Conservation (phyloP, 2,329 filamentous ascomycete genomes). For the Rugonectria rugulosa region DNA sequence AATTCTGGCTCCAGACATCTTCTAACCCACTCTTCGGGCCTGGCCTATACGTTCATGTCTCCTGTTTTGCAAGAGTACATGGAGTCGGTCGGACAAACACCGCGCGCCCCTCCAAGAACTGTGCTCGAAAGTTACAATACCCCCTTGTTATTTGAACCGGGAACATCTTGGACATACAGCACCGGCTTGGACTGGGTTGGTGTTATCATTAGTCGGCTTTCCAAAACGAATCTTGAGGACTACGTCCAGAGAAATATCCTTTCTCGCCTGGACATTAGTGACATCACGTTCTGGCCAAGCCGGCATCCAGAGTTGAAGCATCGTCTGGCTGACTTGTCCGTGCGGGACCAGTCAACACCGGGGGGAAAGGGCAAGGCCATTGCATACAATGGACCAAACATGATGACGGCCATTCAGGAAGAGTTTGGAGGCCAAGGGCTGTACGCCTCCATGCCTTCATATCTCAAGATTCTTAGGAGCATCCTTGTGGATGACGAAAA, state of each 20-base stretch:
- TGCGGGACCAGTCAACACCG: neutral
- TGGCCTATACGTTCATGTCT: neutral
- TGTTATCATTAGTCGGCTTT: constrained; percentile 32
- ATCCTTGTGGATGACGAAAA: neutral
- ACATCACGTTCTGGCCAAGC: neutral
- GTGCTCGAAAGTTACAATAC: neutral
- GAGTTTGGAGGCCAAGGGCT: constrained; percentile 3
- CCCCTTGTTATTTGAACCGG: constrained; percentile 43
- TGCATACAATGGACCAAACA: neutral
- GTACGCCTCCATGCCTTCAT: neutral
- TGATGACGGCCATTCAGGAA: neutral
- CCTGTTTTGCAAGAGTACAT: neutral
- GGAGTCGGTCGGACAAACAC: neutral
- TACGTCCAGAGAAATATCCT: constrained; percentile 21
- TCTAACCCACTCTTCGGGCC: neutral
- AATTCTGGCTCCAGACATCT: neutral
- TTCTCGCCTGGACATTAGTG: neutral
- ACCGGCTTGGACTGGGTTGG: constrained; percentile 42
- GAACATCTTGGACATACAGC: constrained; percentile 40
- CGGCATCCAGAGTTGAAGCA: neutral
- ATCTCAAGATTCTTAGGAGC: neutral
- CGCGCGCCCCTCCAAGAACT: neutral
- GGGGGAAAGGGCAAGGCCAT: neutral
- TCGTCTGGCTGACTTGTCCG: neutral
- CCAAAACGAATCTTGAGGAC: constrained; percentile 29